phyloP scores from a whole-genome alignment of 495 filamentous ascomycete species.

The Friedmanniomyces endolithicus region DNA sequence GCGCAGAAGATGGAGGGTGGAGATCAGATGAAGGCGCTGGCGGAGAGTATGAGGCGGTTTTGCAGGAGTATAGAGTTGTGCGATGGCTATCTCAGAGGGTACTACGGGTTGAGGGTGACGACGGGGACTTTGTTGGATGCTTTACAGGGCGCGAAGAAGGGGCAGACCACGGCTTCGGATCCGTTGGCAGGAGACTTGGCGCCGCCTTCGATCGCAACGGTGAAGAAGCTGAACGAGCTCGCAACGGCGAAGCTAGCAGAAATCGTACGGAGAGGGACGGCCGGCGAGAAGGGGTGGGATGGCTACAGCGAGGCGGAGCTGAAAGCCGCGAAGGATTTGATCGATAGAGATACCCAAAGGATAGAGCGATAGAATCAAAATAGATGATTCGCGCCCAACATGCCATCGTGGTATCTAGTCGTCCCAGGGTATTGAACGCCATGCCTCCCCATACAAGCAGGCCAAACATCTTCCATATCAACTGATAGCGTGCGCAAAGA shows the following conservation, averaged over 20 bases:
- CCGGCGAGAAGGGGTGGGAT: conserved; percentile 52
- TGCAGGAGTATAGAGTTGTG: conserved; percentile 86
- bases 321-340: conserved; percentile 60
- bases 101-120: conserved; percentile 69
- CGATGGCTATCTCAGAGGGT: conserved; percentile 80
- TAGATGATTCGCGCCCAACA: not conserved
- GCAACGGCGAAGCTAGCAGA: conserved; percentile 64
- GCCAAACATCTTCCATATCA: conserved; percentile 1
- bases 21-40: conserved; percentile 39
- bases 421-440: not conserved
- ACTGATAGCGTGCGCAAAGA: conserved; percentile 31
- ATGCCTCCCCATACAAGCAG: not conserved
- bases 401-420: conserved; percentile 8
- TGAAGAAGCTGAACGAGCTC: conserved; percentile 56
- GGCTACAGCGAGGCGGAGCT: conserved; percentile 65
- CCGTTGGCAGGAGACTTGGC: conserved; percentile 23
- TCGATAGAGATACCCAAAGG: conserved; percentile 38
- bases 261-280: conserved; percentile 51
- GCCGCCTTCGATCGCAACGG: conserved; percentile 35
- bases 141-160: conserved; percentile 11
- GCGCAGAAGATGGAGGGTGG: conserved; percentile 36
- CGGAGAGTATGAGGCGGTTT: conserved; percentile 68
- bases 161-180: conserved; percentile 25
- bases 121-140: conserved; percentile 22
- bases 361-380: conserved; percentile 22